Percentiles rank a stretch among this genome's conserved stretches.
Conservation (phyloP, 176 grass and related monocot species). For the Carex myosuroides region DNA sequence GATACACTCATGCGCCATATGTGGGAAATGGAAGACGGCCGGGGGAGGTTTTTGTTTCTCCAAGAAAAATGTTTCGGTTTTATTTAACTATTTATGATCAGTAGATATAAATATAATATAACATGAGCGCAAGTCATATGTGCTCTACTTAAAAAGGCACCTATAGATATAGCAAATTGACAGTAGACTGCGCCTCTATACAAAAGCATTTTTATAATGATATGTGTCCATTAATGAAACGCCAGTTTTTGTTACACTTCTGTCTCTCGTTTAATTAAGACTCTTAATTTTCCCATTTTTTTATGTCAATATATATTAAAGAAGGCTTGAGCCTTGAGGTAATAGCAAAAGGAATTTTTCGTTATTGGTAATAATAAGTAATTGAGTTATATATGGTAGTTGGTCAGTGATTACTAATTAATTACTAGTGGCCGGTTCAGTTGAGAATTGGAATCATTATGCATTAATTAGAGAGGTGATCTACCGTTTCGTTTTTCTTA, state of each 20-base stretch:
- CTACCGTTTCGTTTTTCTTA: not conserved
- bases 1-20: slow-evolving; percentile 23
- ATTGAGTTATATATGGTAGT: not conserved
- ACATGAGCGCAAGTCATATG: not conserved
- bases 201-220: not conserved
- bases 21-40: slow-evolving; percentile 3
- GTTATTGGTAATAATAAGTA: slow-evolving; percentile 4
- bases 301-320: not conserved
- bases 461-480: not conserved
- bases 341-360: slow-evolving; percentile 11
- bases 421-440: not conserved
- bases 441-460: not conserved
- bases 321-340: not conserved
- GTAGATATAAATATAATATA: not conserved
- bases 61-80: not conserved
- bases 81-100: too few relatives aligned
- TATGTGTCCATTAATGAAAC: slow-evolving; percentile 12
- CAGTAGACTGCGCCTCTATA: slow-evolving; percentile 14
- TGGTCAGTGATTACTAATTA: not conserved
- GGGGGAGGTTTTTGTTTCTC: not conserved
- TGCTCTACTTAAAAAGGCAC: not conserved
- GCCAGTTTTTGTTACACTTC: not conserved
- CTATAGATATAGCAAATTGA: not conserved
- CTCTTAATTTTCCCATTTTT: not conserved
- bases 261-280: slow-evolving; percentile 13